Evolutionary conservation across 371 early-diverging fungal species (phyloP).

Genomic region (Mortierella sp.): DNA sequence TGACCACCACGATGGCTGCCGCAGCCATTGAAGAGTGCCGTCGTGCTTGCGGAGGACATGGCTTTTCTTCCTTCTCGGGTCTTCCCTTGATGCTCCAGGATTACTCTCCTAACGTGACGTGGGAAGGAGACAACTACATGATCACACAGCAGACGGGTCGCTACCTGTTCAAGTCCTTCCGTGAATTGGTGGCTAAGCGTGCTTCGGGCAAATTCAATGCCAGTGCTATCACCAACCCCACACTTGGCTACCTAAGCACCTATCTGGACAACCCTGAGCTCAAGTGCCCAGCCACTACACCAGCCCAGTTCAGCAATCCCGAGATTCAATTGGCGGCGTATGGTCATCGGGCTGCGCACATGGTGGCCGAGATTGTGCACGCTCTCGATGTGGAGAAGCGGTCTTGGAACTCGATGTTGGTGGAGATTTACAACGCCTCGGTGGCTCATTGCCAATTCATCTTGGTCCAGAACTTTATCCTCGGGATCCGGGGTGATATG

Average conservation of each 20-base stretch:
- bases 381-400: slow-evolving; percentile 52
- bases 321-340: slow-evolving; percentile 71
- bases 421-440: slow-evolving; percentile 65
- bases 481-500: slow-evolving; percentile 59
- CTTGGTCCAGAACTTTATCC: slow-evolving; percentile 68
- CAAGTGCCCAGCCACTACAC: slow-evolving; percentile 52
- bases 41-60: slow-evolving; percentile 85
- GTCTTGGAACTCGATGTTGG: slow-evolving; percentile 7
- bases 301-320: slow-evolving; percentile 61
- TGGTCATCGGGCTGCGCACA: slow-evolving; percentile 72
- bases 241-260: slow-evolving; percentile 60
- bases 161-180: slow-evolving; percentile 67
- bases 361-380: slow-evolving; percentile 65
- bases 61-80: slow-evolving; percentile 81
- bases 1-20: slow-evolving; percentile 78
- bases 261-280: slow-evolving; percentile 58
- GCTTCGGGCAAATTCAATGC: slow-evolving; percentile 60
- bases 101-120: slow-evolving; percentile 45
- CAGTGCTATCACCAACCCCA: slow-evolving; percentile 59
- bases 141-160: slow-evolving; percentile 81
- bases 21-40: slow-evolving; percentile 79
- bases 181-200: slow-evolving; percentile 44
- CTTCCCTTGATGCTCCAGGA: slow-evolving; percentile 78
- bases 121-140: slow-evolving; percentile 83
- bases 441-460: slow-evolving; percentile 75